These are phyloP conservation scores for Gossypium arboreum DNA, from an alignment of 345 rosid genomes.

Conservation along the genomic window DNA sequence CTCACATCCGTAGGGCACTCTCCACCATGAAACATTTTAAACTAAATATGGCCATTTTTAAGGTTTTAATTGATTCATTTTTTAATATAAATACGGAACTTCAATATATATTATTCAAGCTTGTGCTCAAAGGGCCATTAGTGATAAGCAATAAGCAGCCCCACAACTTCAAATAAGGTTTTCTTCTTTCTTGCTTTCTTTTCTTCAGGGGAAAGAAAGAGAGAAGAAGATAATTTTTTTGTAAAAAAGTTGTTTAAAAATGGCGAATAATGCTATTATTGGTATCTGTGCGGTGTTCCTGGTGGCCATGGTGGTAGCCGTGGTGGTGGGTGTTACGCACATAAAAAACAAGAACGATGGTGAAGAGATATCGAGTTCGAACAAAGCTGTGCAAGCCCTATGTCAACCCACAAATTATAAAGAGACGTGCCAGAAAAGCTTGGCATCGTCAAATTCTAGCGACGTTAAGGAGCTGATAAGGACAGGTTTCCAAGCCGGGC, in stretches of 20 bases:
- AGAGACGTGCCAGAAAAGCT: slow-evolving; percentile 42
- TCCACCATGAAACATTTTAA: not conserved
- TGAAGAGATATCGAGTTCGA: not conserved
- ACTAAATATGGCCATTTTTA: not conserved
- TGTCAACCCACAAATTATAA: slow-evolving; percentile 61
- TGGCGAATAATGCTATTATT: slow-evolving; percentile 40
- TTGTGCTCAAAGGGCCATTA: slow-evolving; percentile 26
- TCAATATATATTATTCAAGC: not conserved
- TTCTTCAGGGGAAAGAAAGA: not conserved
- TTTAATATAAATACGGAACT: not conserved
- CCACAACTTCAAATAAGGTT: slow-evolving; percentile 16
- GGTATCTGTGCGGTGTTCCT: slow-evolving; percentile 47
- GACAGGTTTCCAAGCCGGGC: slow-evolving; percentile 39
- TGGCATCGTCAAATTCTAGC: not conserved
- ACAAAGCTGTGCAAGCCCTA: slow-evolving; percentile 31
- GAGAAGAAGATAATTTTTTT: not conserved
- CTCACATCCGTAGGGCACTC: not conserved
- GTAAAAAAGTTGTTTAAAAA: not conserved
- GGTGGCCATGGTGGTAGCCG: slow-evolving; percentile 61
- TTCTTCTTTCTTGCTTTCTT: not conserved
- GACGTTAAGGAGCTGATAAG: slow-evolving; percentile 47
- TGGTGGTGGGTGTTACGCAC: slow-evolving; percentile 25
- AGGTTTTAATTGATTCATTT: not conserved
- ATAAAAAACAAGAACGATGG: not conserved
- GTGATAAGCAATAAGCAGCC: not conserved